Percentiles rank a stretch among this genome's conserved stretches.
Evolutionary conservation across 495 filamentous ascomycete species (phyloP).

Genomic region (Barbatosphaeria neglecta): DNA sequence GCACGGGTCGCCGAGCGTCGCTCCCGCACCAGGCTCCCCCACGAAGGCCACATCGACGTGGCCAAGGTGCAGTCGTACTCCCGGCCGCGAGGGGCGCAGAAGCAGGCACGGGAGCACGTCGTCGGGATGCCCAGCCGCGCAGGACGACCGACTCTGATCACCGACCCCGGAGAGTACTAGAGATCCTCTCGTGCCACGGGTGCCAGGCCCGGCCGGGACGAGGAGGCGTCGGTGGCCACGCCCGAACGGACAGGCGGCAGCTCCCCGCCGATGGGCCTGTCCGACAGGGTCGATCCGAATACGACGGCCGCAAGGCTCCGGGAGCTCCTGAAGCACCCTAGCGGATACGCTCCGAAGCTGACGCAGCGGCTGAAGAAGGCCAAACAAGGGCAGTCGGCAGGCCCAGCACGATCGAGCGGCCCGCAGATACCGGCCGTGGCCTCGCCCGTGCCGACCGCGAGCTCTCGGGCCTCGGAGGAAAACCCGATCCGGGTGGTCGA

Average conservation of each 20-base stretch:
- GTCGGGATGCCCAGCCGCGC: constrained; percentile 1
- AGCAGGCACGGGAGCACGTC: neutral
- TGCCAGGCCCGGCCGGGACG: neutral
- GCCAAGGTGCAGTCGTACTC: constrained; percentile 5
- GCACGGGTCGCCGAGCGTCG: neutral
- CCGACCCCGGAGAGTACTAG: constrained; percentile 1
- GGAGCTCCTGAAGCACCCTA: constrained; percentile 3
- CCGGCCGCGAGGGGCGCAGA: neutral
- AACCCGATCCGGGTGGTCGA: constrained; percentile 5
- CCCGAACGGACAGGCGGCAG: constrained; percentile 2
- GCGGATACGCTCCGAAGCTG: constrained; percentile 4
- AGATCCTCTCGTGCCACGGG: constrained; percentile 1
- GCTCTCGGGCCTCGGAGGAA: neutral
- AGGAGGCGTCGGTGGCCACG: neutral
- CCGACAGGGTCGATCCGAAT: neutral
- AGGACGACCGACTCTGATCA: neutral
- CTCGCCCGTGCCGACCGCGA: neutral
- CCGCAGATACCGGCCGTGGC: neutral
- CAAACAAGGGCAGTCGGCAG: constrained; percentile 7
- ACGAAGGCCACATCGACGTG: constrained; percentile 5
- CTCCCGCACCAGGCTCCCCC: neutral
- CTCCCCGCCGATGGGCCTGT: constrained; percentile 1
- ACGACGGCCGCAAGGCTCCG: neutral
- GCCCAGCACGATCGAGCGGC: constrained; percentile 4
- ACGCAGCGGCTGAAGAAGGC: constrained; percentile 17